These are phyloP conservation scores for Penicillium canariense DNA, from an alignment of 495 filamentous ascomycete genomes.

Conservation along the genomic window DNA sequence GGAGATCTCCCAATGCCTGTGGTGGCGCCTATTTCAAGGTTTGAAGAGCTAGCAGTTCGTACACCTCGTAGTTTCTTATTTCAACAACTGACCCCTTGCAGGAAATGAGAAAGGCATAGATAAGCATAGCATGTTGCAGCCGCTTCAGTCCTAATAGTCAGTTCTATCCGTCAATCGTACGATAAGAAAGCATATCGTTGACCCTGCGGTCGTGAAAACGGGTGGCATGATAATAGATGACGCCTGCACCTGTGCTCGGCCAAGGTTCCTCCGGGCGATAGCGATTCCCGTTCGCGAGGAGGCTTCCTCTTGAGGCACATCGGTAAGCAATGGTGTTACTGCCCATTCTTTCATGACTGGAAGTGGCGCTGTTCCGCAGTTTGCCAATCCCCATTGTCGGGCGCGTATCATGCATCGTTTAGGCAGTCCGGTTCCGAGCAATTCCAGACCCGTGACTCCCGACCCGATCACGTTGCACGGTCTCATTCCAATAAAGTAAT, in stretches of 20 bases:
- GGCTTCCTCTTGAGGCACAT: too few species aligned
- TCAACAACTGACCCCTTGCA: background rate
- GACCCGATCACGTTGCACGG: background rate
- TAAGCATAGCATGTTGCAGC: too few species aligned
- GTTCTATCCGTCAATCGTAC: background rate
- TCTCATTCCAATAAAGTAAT: background rate
- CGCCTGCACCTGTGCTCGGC: too few species aligned
- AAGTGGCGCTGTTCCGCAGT: too few species aligned
- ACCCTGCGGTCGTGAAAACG: background rate
- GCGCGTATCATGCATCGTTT: slow-evolving; percentile 1
- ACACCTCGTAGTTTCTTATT: background rate
- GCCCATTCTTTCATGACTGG: too few species aligned
- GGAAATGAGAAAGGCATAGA: background rate
- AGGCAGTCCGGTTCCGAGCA: slow-evolving; percentile 13
- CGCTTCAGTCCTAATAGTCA: too few species aligned
- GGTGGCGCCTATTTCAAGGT: background rate
- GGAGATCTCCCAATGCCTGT: too few species aligned
- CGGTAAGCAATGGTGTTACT: too few species aligned
- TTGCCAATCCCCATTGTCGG: too few species aligned
- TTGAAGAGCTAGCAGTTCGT: background rate
- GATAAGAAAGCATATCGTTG: background rate
- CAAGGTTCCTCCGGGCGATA: too few species aligned
- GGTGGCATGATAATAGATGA: too few species aligned
- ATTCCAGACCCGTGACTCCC: background rate
- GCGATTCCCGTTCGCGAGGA: too few species aligned